Evolutionary conservation across 2,329 filamentous ascomycete species (phyloP), one percentile per base, ranked within the genome.

Genomic region (Huntiella omanensis): DNA sequence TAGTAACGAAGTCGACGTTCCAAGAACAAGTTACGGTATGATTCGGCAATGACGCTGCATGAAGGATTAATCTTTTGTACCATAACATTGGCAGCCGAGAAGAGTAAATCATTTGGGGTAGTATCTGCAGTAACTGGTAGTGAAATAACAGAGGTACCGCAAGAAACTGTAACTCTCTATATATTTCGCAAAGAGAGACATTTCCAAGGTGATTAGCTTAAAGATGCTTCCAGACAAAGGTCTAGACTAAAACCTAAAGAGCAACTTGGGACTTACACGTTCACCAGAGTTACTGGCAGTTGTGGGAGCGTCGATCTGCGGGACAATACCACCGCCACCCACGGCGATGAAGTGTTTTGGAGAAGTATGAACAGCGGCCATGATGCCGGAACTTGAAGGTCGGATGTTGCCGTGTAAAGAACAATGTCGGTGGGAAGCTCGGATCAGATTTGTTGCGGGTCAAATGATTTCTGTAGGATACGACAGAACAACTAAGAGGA

Each of bases 1-100:
- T 94, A 95, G 35, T 77, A 78, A 36, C 88, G 80, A 19, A 96
- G 63, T 1, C 83, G 80, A 35, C 88, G 76, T 59, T 92, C 83
- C 2, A 96, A 68, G 28, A 84, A 84, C 1, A 91, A 70, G 39
- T 77, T 71, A 15, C 69, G 64, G 58, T 86, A 95, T 15, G 71
- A 75, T 59, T 96, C 88, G 13, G 86, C 61, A 8, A 95, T 59
- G n/a, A 91, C 69, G 45, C 78, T 80, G 10, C 69, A 72, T 8
- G 70, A 64, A 0, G 77, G 68, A 51, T 78, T 70, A 50, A 93
- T 77, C 4, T 64, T 62, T 47, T 80, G 73, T 13, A 70, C 69
- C 55, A 86, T 69, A 53, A 70, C 64, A 32, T 73, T 71, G 3
- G 78, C 69, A 3, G 81, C 77, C 22, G 77, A 74, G 49, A 69